phyloP scores from a whole-genome alignment of 768 basidiomycete genomes.

The Auricularia cornea region DNA sequence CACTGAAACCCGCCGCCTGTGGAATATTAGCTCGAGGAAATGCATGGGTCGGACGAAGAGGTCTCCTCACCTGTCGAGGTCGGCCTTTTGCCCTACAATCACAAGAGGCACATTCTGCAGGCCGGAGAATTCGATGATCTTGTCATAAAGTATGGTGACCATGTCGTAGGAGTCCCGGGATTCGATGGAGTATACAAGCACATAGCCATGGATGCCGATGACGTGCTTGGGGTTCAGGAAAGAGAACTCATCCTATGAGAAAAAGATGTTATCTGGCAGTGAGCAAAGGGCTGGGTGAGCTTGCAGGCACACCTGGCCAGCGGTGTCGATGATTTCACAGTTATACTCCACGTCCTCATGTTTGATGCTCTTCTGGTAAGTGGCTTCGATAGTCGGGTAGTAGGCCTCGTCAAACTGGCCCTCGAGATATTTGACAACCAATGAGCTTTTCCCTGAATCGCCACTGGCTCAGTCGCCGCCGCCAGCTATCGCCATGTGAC shows the following conservation, averaged over 20 bases:
- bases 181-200: conserved; percentile 92
- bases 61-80: conserved; percentile 63
- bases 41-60: too few species aligned
- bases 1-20: conserved; percentile 24
- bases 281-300: background rate
- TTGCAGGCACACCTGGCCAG: conserved; percentile 64
- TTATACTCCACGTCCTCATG: conserved; percentile 88
- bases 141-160: conserved; percentile 88
- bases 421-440: conserved; percentile 89
- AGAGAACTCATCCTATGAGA: conserved; percentile 84
- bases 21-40: too few species aligned
- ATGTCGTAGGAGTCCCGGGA: conserved; percentile 89
- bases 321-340: conserved; percentile 96
- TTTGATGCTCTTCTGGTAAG: conserved; percentile 74
- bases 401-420: conserved; percentile 86
- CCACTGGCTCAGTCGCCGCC: background rate
- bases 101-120: conserved; percentile 82
- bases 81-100: conserved; percentile 87
- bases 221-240: conserved; percentile 90
- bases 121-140: conserved; percentile 84
- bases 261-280: background rate
- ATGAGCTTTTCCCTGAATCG: conserved; percentile 88
- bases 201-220: conserved; percentile 93
- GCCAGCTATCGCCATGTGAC: conserved; percentile 21
- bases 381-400: conserved; percentile 92